Base-by-base conservation (phyloP, 2,329 filamentous ascomycete species). In the Fusarium concolor region DNA sequence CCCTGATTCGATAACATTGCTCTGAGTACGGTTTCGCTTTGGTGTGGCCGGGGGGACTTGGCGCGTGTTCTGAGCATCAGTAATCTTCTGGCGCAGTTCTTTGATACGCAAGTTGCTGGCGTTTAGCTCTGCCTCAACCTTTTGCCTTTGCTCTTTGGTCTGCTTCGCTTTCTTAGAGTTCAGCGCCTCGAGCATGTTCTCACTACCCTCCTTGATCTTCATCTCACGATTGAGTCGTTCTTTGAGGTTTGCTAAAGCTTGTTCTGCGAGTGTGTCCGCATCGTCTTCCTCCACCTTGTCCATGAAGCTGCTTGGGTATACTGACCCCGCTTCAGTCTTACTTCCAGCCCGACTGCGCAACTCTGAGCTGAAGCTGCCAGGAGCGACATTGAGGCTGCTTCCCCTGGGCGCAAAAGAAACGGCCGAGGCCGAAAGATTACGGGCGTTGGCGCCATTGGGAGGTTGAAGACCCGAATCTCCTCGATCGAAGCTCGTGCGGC, bases 161-260 rank as follows among this genome's bases (percentile, higher is more conserved):
- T 98, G 95, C 81, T 98, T 99, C 44, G 93, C 91, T 79, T 97
- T 97, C 80, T 99, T 99, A 43, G 90, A 87, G 78, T 97, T 93
- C 69, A 99, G 82, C 14, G 96, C 96, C 82, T 99, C 96, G 38
- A 99, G 85, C 87, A 99, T 90, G 77, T 99, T 99, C 83, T 99
- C 96, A 59, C 95, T 97, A 20, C 96, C 96, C 74, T 95, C 92
- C 79, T 97, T 97, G 77, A 99, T 98, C 84, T 98, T 98, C 82
- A 94, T 90, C 81, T 99, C 96, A 75, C 96, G 95, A 71, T 94
- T 95, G 68, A 99, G 90, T 75, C 91, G 88, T 73, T 97, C 94
- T 74, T 91, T 90, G 66, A 97, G 86, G 51, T 88, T 84, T 22
- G 89, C 87, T 73, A 97, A 89, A 39, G 89, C 87, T 79, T 93